These are phyloP conservation scores for Trametes maxima DNA, from an alignment of 768 basidiomycete genomes.

Conservation along the genomic window DNA sequence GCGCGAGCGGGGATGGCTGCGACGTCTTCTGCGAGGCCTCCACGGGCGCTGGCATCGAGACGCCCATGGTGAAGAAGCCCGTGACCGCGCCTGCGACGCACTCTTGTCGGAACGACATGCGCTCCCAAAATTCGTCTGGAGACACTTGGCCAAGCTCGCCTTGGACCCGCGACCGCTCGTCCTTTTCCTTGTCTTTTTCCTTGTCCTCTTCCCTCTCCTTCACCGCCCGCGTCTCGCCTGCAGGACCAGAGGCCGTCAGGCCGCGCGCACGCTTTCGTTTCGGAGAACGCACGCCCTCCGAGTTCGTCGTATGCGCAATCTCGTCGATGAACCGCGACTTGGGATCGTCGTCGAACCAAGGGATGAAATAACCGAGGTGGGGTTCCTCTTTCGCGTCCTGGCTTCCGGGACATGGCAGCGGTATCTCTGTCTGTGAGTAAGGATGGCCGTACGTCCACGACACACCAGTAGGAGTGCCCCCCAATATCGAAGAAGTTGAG, in stretches of 20 bases:
- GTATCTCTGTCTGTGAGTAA: slow-evolving; percentile 49
- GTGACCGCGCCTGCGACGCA: slow-evolving; percentile 89
- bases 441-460: slow-evolving; percentile 83
- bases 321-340: slow-evolving; percentile 94
- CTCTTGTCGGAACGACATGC: slow-evolving; percentile 96
- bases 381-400: slow-evolving; percentile 31
- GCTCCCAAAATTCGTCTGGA: slow-evolving; percentile 92
- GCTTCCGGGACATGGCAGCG: slow-evolving; percentile 51
- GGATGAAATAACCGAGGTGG: slow-evolving; percentile 75
- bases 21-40: slow-evolving; percentile 9
- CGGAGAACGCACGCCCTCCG: slow-evolving; percentile 59
- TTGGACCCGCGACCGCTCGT: slow-evolving; percentile 29
- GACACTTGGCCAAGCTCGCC: slow-evolving; percentile 63
- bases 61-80: slow-evolving; percentile 82
- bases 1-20: slow-evolving; percentile 47
- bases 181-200: slow-evolving; percentile 31
- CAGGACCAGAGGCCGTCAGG: neutral
- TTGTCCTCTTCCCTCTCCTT: slow-evolving; percentile 27
- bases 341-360: slow-evolving; percentile 95
- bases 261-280: slow-evolving; percentile 58
- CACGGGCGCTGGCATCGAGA: slow-evolving; percentile 24
- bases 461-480: slow-evolving; percentile 18
- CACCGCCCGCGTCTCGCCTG: slow-evolving; percentile 7
- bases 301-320: slow-evolving; percentile 72
- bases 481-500: slow-evolving; percentile 14